Evolutionary conservation across 1,139 yeast genomes (phyloP), one percentile per base, ranked within the genome.

Genomic region (Pichia sp.): DNA sequence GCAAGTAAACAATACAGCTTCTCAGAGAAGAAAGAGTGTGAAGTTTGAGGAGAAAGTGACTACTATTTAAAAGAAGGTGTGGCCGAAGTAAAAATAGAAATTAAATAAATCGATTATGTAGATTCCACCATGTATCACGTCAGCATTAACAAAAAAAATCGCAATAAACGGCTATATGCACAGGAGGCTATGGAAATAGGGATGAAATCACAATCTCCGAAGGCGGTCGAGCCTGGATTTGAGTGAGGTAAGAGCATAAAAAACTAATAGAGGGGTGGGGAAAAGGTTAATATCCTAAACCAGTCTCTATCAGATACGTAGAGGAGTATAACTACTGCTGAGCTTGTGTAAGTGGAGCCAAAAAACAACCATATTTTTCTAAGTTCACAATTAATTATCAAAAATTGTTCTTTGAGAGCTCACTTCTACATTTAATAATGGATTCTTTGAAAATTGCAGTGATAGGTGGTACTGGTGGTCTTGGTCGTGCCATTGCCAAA

Each of bases 381-480:
- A 6, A 27, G 29, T 20, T 20, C 3, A 20, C 24, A 3, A 20
- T 20, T 20, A 2, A 2, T 20, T 20, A 20, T 20, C 24, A 20
- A 20, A 20, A 20, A 20, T 20, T 20, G 24, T 20, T 20, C 24
- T 20, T 20, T 20, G 3, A 20, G 24, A 20, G 24, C 24, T 20
- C 24, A 20, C 24, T 20, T 20, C 24, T 20, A 20, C 24, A 20
- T 20, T 8, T 12, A 5, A 50, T 20, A 16, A 41, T 41, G 46
- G 9, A 24, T 36, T 42, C 47, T 16, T 42, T 67, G 10, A 62
- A 67, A 8, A 68, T 70, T 0, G 60, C 65, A 1, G 58, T 72
- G n/a, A 60, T 73, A 36, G 76, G 76, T 33, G 76, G 76, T 14
- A 73, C 75, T 1, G 71, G 71, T 51, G 76, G 76, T 4, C 55